Evolutionary conservation across 2,329 filamentous ascomycete species (phyloP).

Genomic region (Alternaria arbusti): DNA sequence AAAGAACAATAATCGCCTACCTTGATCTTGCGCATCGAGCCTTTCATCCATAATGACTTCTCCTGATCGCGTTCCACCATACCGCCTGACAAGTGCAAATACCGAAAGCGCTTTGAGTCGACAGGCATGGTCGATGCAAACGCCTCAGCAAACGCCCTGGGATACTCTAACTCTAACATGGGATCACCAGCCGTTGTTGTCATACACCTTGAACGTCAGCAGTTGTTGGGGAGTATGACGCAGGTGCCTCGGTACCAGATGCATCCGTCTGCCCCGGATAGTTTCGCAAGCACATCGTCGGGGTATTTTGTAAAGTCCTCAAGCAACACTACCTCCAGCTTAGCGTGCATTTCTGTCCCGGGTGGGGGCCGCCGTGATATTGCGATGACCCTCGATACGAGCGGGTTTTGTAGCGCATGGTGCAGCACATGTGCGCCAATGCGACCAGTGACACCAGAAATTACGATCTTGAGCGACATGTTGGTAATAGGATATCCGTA

Average conservation of each 20-base stretch:
- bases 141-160: conserved; percentile 19
- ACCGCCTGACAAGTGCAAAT: conserved; percentile 18
- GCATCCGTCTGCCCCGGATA: conserved; percentile 18
- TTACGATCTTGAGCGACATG: conserved; percentile 20
- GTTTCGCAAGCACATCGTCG: conserved; percentile 17
- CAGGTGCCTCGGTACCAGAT: conserved; percentile 17
- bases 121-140: conserved; percentile 10
- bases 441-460: conserved; percentile 19
- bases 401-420: conserved; percentile 12
- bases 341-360: conserved; percentile 4
- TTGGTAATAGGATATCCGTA: conserved; percentile 1
- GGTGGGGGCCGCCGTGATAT: conserved; percentile 18
- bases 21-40: conserved; percentile 19
- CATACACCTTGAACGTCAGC: conserved; percentile 24
- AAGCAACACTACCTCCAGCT: conserved; percentile 21
- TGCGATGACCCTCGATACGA: conserved; percentile 21
- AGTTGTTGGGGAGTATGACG: neutral
- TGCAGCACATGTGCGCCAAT: conserved; percentile 18
- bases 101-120: conserved; percentile 18
- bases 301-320: conserved; percentile 20
- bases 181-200: conserved; percentile 20
- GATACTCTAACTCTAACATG: conserved; percentile 18
- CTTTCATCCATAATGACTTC: conserved; percentile 16
- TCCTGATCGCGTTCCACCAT: conserved; percentile 20
- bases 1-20: neutral